These are phyloP conservation scores for Passalora sequoiae DNA, from an alignment of 2,329 filamentous ascomycete species.

Conservation along the genomic window DNA sequence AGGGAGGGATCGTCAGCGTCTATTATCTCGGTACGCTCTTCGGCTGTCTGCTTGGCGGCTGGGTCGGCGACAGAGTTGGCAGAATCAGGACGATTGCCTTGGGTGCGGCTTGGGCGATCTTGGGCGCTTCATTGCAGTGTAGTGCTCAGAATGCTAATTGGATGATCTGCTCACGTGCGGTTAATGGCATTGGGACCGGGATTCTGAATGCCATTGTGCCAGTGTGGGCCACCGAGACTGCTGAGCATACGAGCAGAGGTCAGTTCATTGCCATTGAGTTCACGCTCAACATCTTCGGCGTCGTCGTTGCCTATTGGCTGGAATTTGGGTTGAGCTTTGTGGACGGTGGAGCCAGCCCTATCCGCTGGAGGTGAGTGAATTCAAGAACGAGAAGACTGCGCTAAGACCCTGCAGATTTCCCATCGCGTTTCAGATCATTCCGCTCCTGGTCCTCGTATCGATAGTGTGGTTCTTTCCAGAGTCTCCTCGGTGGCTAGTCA, in stretches of 20 bases:
- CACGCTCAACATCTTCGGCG: constrained; percentile 67
- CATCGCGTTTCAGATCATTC: constrained; percentile 64
- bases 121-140: constrained; percentile 59
- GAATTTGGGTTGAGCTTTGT: constrained; percentile 31
- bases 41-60: constrained; percentile 60
- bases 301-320: constrained; percentile 43
- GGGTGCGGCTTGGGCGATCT: constrained; percentile 43
- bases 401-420: constrained; percentile 54
- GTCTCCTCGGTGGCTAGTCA: constrained; percentile 60
- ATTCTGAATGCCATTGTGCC: constrained; percentile 66
- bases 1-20: constrained; percentile 57
- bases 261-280: constrained; percentile 51
- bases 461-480: constrained; percentile 65
- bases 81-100: constrained; percentile 60
- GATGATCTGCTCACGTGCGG: constrained; percentile 47
- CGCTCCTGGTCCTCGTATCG: constrained; percentile 39
- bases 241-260: constrained; percentile 62
- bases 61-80: constrained; percentile 58
- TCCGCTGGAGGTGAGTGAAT: constrained; percentile 12
- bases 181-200: constrained; percentile 56
- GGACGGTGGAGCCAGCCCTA: constrained; percentile 15
- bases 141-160: constrained; percentile 61
- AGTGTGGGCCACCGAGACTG: constrained; percentile 66
- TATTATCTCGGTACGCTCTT: constrained; percentile 59
- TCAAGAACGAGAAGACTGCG: too few species aligned